These are phyloP conservation scores for Hagleromyces aurorensis DNA, from an alignment of 805 yeast species.

Conservation along the genomic window DNA sequence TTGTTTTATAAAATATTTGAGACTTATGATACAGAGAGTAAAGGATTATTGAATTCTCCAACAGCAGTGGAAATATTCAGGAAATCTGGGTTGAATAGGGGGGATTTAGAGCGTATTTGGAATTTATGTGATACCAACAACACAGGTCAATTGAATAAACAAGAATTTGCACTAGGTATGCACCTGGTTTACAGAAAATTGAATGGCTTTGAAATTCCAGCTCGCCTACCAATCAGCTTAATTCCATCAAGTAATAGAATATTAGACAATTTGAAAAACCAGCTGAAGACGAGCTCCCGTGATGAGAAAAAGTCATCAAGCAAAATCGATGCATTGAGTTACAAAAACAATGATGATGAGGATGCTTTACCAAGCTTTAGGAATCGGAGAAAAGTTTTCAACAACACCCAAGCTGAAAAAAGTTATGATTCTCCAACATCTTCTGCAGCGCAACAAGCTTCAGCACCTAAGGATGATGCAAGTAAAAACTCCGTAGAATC, in stretches of 20 bases:
- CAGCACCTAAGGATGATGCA: too few relatives aligned
- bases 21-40: conserved; percentile 68
- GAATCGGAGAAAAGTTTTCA: conserved; percentile 41
- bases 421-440: conserved; percentile 1
- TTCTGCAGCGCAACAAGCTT: not conserved
- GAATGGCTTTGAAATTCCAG: conserved; percentile 83
- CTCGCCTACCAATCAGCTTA: conserved; percentile 76
- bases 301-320: conserved; percentile 14
- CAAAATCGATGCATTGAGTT: conserved; percentile 36
- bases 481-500: too few relatives aligned
- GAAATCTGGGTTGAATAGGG: conserved; percentile 80
- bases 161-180: conserved; percentile 95
- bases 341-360: conserved; percentile 74
- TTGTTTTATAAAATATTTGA: conserved; percentile 81
- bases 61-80: conserved; percentile 82
- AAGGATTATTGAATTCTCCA: conserved; percentile 70
- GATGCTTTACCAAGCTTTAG: conserved; percentile 61
- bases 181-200: conserved; percentile 86
- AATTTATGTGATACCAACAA: conserved; percentile 75
- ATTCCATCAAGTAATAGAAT: conserved; percentile 79
- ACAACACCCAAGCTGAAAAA: conserved; percentile 1
- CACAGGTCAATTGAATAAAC: conserved; percentile 75
- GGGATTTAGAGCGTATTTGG: conserved; percentile 89
- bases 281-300: conserved; percentile 20
- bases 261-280: conserved; percentile 64